A percentile compares a stretch with the other conserved stretches of the same genome.
phyloP scores from a whole-genome alignment of 129 eudicot genomes.

The Flaveria sonorensis region DNA sequence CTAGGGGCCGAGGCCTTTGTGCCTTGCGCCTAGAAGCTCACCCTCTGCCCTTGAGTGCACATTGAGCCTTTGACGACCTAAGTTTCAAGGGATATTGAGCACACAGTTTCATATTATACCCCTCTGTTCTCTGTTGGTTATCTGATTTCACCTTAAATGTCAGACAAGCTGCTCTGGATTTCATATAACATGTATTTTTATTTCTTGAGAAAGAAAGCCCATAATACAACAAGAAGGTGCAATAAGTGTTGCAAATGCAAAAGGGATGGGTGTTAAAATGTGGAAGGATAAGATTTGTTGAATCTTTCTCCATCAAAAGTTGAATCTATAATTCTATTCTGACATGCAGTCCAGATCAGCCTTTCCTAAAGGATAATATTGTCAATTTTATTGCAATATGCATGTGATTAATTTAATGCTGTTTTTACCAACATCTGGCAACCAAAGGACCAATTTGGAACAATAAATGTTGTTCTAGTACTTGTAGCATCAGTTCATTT shows the following conservation, averaged over 20 bases:
- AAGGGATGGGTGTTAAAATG: neutral
- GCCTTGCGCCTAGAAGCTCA: too few relatives aligned
- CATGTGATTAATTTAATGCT: neutral
- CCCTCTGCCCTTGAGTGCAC: too few relatives aligned
- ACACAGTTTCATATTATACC: neutral
- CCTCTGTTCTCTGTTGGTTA: too few relatives aligned
- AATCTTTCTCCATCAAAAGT: neutral
- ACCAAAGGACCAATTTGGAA: neutral
- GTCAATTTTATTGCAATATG: neutral
- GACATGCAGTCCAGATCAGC: neutral
- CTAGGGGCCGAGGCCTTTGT: too few relatives aligned
- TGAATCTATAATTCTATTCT: neutral
- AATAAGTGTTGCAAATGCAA: neutral
- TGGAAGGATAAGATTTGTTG: neutral
- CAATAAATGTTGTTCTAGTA: neutral
- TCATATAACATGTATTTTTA: neutral
- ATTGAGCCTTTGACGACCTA: too few relatives aligned
- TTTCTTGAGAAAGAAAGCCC: neutral
- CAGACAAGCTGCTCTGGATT: neutral
- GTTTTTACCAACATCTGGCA: neutral
- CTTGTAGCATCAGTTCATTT: neutral
- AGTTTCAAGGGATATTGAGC: neutral
- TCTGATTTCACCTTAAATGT: neutral
- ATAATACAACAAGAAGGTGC: too few relatives aligned
- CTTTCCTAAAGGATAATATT: neutral